These are phyloP conservation scores for Acer negundo DNA, from an alignment of 345 rosid genomes.

Conservation along the genomic window DNA sequence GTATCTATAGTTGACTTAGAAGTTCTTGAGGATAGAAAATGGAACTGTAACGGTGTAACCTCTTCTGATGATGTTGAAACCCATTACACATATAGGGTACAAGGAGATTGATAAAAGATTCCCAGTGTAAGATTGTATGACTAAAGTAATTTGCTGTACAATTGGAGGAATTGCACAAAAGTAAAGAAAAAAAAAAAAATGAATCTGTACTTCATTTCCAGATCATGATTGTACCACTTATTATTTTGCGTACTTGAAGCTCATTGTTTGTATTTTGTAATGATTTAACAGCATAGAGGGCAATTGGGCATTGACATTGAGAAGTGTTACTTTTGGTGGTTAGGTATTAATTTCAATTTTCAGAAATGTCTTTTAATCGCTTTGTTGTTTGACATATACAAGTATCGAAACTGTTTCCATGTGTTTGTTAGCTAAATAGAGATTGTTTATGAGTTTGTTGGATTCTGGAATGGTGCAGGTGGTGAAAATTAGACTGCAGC, in stretches of 20 bases:
- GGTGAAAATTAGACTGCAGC: slow-evolving; percentile 94
- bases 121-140: neutral
- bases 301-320: neutral
- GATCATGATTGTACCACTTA: neutral
- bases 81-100: no score
- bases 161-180: neutral
- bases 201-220: neutral
- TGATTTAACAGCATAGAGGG: neutral
- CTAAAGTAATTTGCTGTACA: neutral
- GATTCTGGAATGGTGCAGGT: slow-evolving; percentile 50
- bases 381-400: neutral
- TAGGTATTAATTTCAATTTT: neutral
- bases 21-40: neutral
- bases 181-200: neutral
- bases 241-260: neutral
- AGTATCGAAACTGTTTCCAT: neutral
- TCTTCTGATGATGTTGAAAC: neutral
- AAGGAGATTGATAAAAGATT: slow-evolving; percentile 5
- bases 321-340: neutral
- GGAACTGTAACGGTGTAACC: neutral
- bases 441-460: slow-evolving; percentile 16
- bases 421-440: neutral
- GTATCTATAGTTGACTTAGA: neutral
- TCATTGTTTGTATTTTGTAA: neutral
- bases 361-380: neutral